Evolutionary conservation across 2,329 filamentous ascomycete genomes (phyloP).

Genomic region (Ambrosiella xylebori): DNA sequence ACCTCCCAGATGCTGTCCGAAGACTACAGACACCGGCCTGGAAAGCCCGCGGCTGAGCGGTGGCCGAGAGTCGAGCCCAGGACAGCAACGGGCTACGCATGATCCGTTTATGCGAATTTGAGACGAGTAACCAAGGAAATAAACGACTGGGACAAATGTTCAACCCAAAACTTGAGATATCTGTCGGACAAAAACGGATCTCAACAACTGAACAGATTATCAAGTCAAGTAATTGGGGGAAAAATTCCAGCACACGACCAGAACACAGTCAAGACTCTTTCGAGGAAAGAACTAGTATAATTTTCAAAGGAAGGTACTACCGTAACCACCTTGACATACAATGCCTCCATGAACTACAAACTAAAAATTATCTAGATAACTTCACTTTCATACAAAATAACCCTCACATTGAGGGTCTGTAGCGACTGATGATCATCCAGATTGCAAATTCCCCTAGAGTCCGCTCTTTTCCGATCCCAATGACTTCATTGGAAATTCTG

Average conservation of each 20-base stretch:
- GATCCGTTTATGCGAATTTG: not conserved
- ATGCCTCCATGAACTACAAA: not conserved
- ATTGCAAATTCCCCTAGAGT: not conserved
- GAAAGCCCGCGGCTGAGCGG: not conserved
- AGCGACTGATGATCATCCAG: not conserved
- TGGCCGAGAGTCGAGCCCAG: conserved; percentile 10
- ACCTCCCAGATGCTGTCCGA: not conserved
- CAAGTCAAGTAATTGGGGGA: no score
- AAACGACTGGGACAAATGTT: not conserved
- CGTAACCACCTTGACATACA: not conserved
- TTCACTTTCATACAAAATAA: not conserved
- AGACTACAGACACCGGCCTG: not conserved
- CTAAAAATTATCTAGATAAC: not conserved
- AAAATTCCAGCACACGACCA: not conserved
- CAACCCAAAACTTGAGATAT: not conserved
- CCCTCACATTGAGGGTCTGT: not conserved
- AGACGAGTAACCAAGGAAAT: not conserved
- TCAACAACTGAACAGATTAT: no score
- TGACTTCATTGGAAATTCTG: not conserved
- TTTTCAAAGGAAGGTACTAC: not conserved
- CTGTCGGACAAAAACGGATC: no score
- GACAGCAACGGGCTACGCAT: conserved; percentile 10
- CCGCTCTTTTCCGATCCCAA: not conserved
- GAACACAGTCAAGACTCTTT: no score
- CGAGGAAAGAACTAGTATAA: not conserved